Percentiles rank a stretch among this genome's conserved stretches.
phyloP scores from a whole-genome alignment of 768 basidiomycete species.

The Amanita rimosa region DNA sequence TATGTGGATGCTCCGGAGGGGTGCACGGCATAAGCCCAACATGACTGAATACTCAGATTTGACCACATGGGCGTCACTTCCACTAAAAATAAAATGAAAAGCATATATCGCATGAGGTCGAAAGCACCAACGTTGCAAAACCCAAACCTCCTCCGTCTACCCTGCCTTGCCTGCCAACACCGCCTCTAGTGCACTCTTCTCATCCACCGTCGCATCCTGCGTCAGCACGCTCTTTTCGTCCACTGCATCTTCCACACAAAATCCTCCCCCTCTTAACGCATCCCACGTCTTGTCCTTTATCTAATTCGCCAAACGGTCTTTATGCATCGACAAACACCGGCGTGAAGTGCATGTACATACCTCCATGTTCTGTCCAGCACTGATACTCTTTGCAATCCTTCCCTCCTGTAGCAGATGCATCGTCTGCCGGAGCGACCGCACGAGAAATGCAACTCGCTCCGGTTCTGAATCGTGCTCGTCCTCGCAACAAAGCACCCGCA shows the following conservation, averaged over 20 bases:
- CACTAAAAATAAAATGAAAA: no score
- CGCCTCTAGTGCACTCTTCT: slow-evolving; percentile 25
- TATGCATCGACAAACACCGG: neutral
- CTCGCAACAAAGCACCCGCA: slow-evolving; percentile 45
- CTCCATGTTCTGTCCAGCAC: slow-evolving; percentile 70
- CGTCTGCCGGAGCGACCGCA: slow-evolving; percentile 66
- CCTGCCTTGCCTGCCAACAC: no score
- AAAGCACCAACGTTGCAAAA: no score
- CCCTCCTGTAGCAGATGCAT: slow-evolving; percentile 63
- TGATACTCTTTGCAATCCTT: slow-evolving; percentile 68
- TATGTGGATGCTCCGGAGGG: no score
- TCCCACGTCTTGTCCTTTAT: slow-evolving; percentile 50
- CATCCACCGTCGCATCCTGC: slow-evolving; percentile 24
- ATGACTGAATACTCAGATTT: no score
- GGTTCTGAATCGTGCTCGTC: no score
- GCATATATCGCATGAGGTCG: no score
- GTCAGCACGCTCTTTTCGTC: slow-evolving; percentile 47
- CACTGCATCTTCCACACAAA: slow-evolving; percentile 16
- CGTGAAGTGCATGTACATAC: slow-evolving; percentile 19
- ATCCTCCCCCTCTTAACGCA: slow-evolving; percentile 46
- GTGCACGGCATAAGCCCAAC: no score
- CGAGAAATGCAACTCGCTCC: slow-evolving; percentile 39
- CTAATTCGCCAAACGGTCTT: slow-evolving; percentile 17
- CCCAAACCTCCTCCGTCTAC: no score
- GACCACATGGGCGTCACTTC: no score